Percentiles rank a stretch among this genome's conserved stretches.
These are phyloP conservation scores for Cytospora schulzeri DNA, from an alignment of 2,329 filamentous ascomycete genomes.

Conservation along the genomic window DNA sequence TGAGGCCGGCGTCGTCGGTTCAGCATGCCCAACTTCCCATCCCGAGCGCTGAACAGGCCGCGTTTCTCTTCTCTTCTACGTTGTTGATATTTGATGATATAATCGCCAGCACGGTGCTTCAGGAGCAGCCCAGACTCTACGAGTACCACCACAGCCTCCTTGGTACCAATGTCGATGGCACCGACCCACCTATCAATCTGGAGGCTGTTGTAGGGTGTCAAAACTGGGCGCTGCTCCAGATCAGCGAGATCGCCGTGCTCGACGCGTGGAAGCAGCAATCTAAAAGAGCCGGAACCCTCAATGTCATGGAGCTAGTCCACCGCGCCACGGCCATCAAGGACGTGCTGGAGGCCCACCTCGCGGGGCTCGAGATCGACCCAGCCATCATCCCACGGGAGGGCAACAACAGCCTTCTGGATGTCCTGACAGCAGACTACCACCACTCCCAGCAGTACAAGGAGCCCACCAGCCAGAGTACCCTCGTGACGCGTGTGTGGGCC, in stretches of 20 bases:
- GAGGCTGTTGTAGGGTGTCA: slow-evolving; percentile 57
- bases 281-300: slow-evolving; percentile 46
- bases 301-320: slow-evolving; percentile 47
- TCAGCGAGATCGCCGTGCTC: slow-evolving; percentile 56
- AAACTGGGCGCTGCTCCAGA: slow-evolving; percentile 58
- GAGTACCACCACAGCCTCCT: slow-evolving; percentile 39
- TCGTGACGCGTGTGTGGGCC: slow-evolving; percentile 41
- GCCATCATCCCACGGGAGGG: neutral
- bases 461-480: too few relatives aligned
- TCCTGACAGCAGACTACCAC: too few relatives aligned
- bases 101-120: slow-evolving; percentile 38
- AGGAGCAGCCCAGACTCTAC: slow-evolving; percentile 39
- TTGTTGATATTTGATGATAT: slow-evolving; percentile 42
- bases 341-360: slow-evolving; percentile 18
- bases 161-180: slow-evolving; percentile 39
- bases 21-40: slow-evolving; percentile 23
- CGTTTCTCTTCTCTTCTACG: slow-evolving; percentile 38
- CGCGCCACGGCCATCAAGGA: slow-evolving; percentile 38
- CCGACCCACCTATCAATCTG: slow-evolving; percentile 43
- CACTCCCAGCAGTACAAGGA: too few relatives aligned
- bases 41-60: slow-evolving; percentile 36
- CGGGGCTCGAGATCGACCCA: slow-evolving; percentile 2
- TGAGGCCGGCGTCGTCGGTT: slow-evolving; percentile 29
- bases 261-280: slow-evolving; percentile 58
- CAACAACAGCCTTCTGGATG: too few relatives aligned